Percentiles rank a stretch among this genome's conserved stretches.
These are phyloP conservation scores for Hyaloperonospora arabidopsidis DNA, from an alignment of 352 stramenopile genomes.

Conservation along the genomic window DNA sequence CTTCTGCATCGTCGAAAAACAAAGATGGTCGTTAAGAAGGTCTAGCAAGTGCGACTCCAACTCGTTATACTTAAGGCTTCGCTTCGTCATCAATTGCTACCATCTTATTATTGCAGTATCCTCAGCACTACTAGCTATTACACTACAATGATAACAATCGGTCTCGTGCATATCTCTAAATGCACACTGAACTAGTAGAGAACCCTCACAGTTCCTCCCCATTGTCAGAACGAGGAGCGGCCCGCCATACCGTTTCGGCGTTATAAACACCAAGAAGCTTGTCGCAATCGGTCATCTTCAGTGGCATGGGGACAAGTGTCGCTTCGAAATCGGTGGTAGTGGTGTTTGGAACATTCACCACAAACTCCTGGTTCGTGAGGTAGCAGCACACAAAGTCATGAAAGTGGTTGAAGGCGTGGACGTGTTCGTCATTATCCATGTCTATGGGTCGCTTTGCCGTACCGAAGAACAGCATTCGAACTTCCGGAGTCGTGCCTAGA, in stretches of 20 bases:
- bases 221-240: too few relatives aligned
- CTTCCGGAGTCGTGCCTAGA: slow-evolving; percentile 9
- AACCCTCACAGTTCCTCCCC: too few relatives aligned
- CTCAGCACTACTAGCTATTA: too few relatives aligned
- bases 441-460: slow-evolving; percentile 13
- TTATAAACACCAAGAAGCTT: slow-evolving; percentile 12
- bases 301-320: slow-evolving; percentile 6
- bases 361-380: slow-evolving; percentile 21
- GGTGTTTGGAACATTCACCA: slow-evolving; percentile 15
- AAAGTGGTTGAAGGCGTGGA: slow-evolving; percentile 23
- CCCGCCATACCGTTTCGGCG: not conserved
- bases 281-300: slow-evolving; percentile 14
- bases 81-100: too few relatives aligned
- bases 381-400: slow-evolving; percentile 27
- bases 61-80: too few relatives aligned
- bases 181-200: too few relatives aligned
- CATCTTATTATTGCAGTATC: too few relatives aligned
- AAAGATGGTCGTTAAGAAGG: too few relatives aligned
- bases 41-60: too few relatives aligned
- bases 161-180: too few relatives aligned
- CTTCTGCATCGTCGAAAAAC: too few relatives aligned
- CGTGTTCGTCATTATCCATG: slow-evolving; percentile 11
- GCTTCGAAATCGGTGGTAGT: slow-evolving; percentile 4
- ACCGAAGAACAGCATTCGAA: slow-evolving; percentile 22
- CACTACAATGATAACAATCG: too few relatives aligned